Evolutionary conservation across 148 eudicot species (phyloP), one percentile per base, ranked within the genome.

Genomic region (Hydrangea macrophylla): DNA sequence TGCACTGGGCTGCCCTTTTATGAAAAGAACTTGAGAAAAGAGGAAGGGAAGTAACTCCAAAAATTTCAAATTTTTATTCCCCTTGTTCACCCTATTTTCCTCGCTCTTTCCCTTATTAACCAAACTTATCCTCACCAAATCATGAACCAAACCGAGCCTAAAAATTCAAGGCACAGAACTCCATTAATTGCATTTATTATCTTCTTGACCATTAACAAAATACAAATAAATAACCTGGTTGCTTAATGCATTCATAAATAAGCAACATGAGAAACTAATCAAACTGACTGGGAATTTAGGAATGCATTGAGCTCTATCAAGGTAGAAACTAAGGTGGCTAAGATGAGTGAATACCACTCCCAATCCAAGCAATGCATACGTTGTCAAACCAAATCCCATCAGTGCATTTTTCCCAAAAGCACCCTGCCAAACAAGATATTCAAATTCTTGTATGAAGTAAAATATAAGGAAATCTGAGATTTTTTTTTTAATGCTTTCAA

Each of bases 401-500:
- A 95, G 83, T 8, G 92, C 88, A 71, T 67, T 75, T 77, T 89
- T 95, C 33, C 97, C 96, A 60, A 84, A 95, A 78, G 97, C 97
- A 68, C 97, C 99, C 99, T 95, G 84, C 66, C 56, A 76, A 70
- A 26, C 5, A 45, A 64, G 57, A 33, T n/a, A 35, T 30, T 7
- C 17, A 54, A 5, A 13, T 12, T 31, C 22, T 33, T 25, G 3
- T 35, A 17, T 2, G 22, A 23, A 26, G 18, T 4, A 5, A 55
- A 15, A 2, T 9, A n/a, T 9, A 36, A 13, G 23, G 24, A 18
- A 35, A 2, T 48, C 23, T 17, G n/a, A n/a, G n/a, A n/a, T n/a
- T n/a, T n/a, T n/a, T n/a, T 48, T 18, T n/a, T n/a, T 22, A 48
- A 15, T 48, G 5, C 53, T 48, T 48, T 48, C 53, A 48, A 17